phyloP scores from a whole-genome alignment of 257 asterid genomes.

The Solanum gracilifrons region DNA sequence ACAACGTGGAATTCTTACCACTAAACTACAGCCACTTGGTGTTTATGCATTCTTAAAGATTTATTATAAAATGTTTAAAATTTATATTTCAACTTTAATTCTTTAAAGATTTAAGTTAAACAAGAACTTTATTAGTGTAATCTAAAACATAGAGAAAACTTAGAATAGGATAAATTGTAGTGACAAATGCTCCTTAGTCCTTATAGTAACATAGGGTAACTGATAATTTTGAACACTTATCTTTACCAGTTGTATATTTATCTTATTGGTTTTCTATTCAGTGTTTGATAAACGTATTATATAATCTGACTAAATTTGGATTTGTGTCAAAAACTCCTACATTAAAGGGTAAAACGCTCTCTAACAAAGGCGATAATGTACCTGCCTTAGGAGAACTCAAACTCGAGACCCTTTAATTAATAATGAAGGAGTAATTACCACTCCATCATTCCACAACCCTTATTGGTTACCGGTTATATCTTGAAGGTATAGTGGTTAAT shows the following conservation, averaged over 20 bases:
- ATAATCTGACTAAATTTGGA: rapidly evolving
- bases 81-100: not conserved
- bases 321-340: rapidly evolving
- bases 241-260: too few relatives aligned
- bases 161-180: not conserved
- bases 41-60: rapidly evolving
- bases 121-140: not conserved
- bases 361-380: rapidly evolving
- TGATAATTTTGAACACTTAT: too few relatives aligned
- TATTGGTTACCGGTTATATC: not conserved
- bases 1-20: constrained; percentile 98
- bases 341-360: rapidly evolving
- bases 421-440: not conserved
- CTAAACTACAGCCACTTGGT: constrained; percentile 79
- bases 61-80: rapidly evolving
- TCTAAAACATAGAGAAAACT: too few relatives aligned
- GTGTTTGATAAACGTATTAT: not conserved
- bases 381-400: not conserved
- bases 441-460: not conserved
- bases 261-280: not conserved
- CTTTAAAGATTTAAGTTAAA: not conserved
- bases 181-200: not conserved
- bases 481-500: not conserved
- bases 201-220: rapidly evolving
- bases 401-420: not conserved